These are phyloP conservation scores for Ogataea wickerhamii DNA, from an alignment of 805 yeast species.

Conservation along the genomic window DNA sequence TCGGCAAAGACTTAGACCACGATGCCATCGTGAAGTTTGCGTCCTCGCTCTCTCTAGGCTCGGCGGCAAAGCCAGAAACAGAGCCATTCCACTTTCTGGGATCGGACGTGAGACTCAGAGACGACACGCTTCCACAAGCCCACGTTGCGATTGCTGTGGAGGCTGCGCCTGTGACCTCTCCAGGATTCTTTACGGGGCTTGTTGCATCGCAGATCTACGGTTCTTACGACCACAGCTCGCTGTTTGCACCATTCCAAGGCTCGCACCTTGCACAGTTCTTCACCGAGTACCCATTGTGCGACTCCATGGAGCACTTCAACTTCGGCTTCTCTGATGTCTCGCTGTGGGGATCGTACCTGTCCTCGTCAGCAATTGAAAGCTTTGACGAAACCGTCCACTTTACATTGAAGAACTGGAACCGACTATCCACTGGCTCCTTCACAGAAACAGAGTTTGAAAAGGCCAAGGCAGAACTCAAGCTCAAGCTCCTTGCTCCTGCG, in stretches of 20 bases:
- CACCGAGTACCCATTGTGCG: conserved; percentile 69
- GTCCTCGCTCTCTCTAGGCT: conserved; percentile 46
- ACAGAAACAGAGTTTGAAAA: conserved; percentile 75
- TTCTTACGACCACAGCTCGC: conserved; percentile 50
- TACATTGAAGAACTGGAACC: conserved; percentile 83
- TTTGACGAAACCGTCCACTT: conserved; percentile 80
- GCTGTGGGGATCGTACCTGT: conserved; percentile 78
- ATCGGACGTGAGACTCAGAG: conserved; percentile 84
- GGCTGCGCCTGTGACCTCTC: conserved; percentile 63
- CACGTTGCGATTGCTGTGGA: conserved; percentile 72
- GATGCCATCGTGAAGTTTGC: conserved; percentile 66
- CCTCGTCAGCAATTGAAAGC: conserved; percentile 52
- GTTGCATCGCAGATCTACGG: conserved; percentile 69
- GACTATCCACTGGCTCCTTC: conserved; percentile 65
- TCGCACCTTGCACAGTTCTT: conserved; percentile 68
- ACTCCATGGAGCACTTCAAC: conserved; percentile 68
- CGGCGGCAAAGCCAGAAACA: conserved; percentile 46
- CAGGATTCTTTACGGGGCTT: conserved; percentile 65
- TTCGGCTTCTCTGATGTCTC: conserved; percentile 72
- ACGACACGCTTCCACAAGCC: conserved; percentile 79
- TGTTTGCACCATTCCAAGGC: conserved; percentile 55
- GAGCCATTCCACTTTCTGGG: conserved; percentile 70
- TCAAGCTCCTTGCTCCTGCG: conserved; percentile 54
- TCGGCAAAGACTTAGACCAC: conserved; percentile 65
- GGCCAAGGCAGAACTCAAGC: conserved; percentile 70